A percentile compares a stretch with the other conserved stretches of the same genome.
Evolutionary conservation across 169 alveolate species (phyloP).

Genomic region (Plasmodium gaboni): DNA sequence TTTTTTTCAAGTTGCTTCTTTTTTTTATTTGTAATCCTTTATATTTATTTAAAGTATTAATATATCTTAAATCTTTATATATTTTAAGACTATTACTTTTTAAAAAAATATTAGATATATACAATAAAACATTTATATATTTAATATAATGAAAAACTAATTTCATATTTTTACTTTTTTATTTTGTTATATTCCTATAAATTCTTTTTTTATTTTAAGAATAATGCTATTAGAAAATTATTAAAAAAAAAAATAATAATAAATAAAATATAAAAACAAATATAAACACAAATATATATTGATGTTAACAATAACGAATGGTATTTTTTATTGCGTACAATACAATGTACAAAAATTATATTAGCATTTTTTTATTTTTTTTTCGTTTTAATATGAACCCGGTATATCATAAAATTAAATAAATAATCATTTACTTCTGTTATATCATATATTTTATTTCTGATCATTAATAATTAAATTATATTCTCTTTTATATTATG

Average conservation of each 20-base stretch:
- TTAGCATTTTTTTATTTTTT: conserved; percentile 4
- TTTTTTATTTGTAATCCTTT: conserved; percentile 33
- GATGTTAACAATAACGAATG: too few species aligned
- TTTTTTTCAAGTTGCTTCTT: conserved; percentile 39
- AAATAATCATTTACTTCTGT: too few species aligned
- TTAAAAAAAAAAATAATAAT: conserved; percentile 6
- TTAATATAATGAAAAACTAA: conserved; percentile 39
- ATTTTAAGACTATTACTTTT: conserved; percentile 32
- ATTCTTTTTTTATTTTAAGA: conserved; percentile 10
- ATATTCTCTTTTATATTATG: too few species aligned
- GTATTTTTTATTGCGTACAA: too few species aligned
- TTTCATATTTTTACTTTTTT: conserved; percentile 49
- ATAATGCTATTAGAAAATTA: neutral
- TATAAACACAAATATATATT: too few species aligned
- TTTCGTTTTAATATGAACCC: conserved; percentile 9
- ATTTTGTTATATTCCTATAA: neutral
- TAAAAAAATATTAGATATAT: conserved; percentile 19
- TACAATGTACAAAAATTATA: too few species aligned
- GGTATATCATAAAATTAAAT: too few species aligned
- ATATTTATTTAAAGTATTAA: conserved; percentile 13
- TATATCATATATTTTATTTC: too few species aligned
- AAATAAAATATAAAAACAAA: neutral
- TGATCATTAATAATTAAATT: too few species aligned
- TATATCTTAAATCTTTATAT: conserved; percentile 34
- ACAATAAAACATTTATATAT: conserved; percentile 28